Conservation (phyloP, 371 early-diverging fungal genomes). For the Fennellomyces sp. region DNA sequence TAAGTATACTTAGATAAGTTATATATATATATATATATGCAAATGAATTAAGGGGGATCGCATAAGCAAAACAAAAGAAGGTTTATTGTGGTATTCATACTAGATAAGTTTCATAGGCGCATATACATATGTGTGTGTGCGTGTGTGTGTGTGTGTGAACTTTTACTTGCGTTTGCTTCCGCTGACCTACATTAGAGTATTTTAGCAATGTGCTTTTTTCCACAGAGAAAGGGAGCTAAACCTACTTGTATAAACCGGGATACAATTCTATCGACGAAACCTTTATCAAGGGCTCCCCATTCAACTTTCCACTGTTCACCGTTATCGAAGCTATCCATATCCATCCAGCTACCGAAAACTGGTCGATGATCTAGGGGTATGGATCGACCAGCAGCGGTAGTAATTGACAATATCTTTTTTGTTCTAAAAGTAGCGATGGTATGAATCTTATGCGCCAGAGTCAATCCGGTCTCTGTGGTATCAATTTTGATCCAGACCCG, state of each 20-base stretch:
- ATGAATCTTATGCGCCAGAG: slow-evolving; percentile 48
- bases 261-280: slow-evolving; percentile 36
- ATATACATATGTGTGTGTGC: background rate
- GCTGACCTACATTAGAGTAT: background rate
- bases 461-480: slow-evolving; percentile 48
- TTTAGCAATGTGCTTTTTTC: background rate
- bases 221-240: background rate
- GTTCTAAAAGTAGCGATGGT: slow-evolving; percentile 53
- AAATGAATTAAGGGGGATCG: too few relatives aligned
- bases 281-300: slow-evolving; percentile 42
- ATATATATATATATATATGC: too few relatives aligned
- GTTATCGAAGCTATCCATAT: slow-evolving; percentile 40
- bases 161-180: slow-evolving; percentile 2
- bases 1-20: too few relatives aligned
- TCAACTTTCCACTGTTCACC: slow-evolving; percentile 51
- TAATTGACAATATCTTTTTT: slow-evolving; percentile 42
- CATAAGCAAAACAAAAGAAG: too few relatives aligned
- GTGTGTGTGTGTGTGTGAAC: background rate
- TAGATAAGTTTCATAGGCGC: background rate
- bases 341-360: slow-evolving; percentile 48
- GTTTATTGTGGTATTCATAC: background rate
- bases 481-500: slow-evolving; percentile 50
- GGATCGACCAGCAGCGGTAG: slow-evolving; percentile 38
- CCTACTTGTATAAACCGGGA: slow-evolving; percentile 41
- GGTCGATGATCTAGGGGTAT: slow-evolving; percentile 42